Evolutionary conservation across 148 eudicot genomes (phyloP).

Genomic region (Cornus suecica): DNA sequence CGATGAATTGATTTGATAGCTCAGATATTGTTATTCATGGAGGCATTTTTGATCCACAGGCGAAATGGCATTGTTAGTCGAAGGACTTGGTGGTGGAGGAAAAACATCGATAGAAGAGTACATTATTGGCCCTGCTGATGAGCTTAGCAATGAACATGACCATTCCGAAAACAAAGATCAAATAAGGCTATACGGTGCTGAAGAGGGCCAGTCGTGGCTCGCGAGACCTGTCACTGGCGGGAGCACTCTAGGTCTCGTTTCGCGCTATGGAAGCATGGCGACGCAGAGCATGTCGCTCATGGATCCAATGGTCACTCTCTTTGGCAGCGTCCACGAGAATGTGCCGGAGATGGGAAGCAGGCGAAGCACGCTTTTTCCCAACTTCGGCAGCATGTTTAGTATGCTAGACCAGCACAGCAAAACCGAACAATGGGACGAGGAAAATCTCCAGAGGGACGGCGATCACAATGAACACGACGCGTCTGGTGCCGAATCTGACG

Average conservation of each 20-base stretch:
- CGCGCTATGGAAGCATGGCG: conserved; percentile 64
- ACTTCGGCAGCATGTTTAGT: conserved; percentile 81
- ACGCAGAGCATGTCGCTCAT: conserved; percentile 37
- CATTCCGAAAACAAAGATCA: conserved; percentile 54
- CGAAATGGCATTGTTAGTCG: conserved; percentile 76
- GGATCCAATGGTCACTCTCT: conserved; percentile 73
- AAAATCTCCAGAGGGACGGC: conserved; percentile 29
- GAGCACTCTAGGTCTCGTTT: conserved; percentile 57
- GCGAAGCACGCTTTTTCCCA: conserved; percentile 70
- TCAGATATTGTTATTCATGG: too few species aligned
- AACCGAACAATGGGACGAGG: conserved; percentile 59
- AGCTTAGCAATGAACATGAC: conserved; percentile 47
- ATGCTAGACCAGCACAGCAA: conserved; percentile 34
- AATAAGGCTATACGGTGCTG: conserved; percentile 70
- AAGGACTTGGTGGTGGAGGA: conserved; percentile 72
- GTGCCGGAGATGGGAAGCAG: conserved; percentile 60
- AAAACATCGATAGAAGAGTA: conserved; percentile 81
- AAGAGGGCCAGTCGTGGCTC: conserved; percentile 76
- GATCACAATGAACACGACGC: conserved; percentile 35
- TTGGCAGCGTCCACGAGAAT: conserved; percentile 92
- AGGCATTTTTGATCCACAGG: conserved; percentile 44
- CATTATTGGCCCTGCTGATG: conserved; percentile 47
- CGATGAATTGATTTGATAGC: too few species aligned
- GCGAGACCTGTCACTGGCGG: conserved; percentile 78
- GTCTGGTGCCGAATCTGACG: conserved; percentile 55